Conservation (phyloP, 192 early-diverging fungal genomes). For the Allomyces arbusculus region DNA sequence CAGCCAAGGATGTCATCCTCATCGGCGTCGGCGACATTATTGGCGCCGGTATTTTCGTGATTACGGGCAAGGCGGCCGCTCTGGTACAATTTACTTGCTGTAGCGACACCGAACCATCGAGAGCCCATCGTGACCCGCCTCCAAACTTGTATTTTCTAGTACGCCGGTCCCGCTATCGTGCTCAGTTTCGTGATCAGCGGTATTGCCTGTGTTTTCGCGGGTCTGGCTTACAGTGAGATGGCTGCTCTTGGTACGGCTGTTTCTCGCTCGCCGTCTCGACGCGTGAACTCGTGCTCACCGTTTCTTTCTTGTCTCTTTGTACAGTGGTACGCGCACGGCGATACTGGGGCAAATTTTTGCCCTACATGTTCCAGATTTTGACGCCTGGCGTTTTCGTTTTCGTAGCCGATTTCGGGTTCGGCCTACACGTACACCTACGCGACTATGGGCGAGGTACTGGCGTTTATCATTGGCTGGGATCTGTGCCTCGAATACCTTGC, state of each 20-base stretch:
- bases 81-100: neutral
- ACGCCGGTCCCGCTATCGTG: slow-evolving; percentile 70
- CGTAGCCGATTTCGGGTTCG: slow-evolving; percentile 51
- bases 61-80: slow-evolving; percentile 23
- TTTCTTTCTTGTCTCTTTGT: no score
- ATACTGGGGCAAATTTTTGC: no score
- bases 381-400: no score
- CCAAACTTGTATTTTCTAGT: slow-evolving; percentile 43
- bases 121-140: neutral
- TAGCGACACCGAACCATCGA: neutral
- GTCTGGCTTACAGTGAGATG: slow-evolving; percentile 70
- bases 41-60: slow-evolving; percentile 64
- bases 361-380: no score
- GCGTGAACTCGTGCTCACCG: no score
- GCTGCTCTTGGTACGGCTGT: slow-evolving; percentile 41
- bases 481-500: slow-evolving; percentile 73
- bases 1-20: slow-evolving; percentile 33
- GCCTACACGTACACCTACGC: slow-evolving; percentile 76
- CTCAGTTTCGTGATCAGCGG: slow-evolving; percentile 67
- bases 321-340: no score
- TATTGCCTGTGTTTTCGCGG: slow-evolving; percentile 47
- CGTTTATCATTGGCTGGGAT: slow-evolving; percentile 84
- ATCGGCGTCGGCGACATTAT: slow-evolving; percentile 59
- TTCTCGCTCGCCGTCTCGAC: no score
- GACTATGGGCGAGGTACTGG: slow-evolving; percentile 70